A percentile compares a stretch with the other conserved stretches of the same genome.
phyloP scores from a whole-genome alignment of 805 yeast genomes.

The Yarrowia osloensis region DNA sequence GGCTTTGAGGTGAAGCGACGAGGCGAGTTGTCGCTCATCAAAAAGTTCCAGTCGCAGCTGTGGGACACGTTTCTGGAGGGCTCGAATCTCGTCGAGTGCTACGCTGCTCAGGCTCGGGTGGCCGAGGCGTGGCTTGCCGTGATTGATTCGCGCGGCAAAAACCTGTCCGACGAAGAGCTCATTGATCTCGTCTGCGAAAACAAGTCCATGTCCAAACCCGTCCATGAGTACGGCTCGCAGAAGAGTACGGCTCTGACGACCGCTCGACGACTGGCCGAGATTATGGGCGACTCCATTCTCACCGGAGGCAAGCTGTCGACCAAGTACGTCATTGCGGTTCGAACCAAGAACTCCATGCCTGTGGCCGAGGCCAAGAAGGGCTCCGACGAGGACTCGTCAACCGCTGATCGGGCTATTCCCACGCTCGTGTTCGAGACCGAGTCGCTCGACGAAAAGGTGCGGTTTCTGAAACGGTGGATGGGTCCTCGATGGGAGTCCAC shows the following conservation, averaged over 20 bases:
- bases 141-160: constrained; percentile 78
- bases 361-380: constrained; percentile 5
- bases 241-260: constrained; percentile 96
- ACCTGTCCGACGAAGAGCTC: constrained; percentile 90
- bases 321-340: constrained; percentile 83
- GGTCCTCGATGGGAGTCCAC: constrained; percentile 75
- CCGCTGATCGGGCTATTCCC: constrained; percentile 95
- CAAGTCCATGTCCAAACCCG: constrained; percentile 88
- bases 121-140: constrained; percentile 97
- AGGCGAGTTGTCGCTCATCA: constrained; percentile 91
- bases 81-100: constrained; percentile 72
- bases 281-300: constrained; percentile 93
- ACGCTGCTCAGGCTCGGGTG: constrained; percentile 83
- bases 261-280: constrained; percentile 89
- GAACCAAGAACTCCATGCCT: constrained; percentile 50
- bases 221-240: constrained; percentile 84
- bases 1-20: constrained; percentile 96
- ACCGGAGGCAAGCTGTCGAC: constrained; percentile 95
- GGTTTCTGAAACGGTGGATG: constrained; percentile 83
- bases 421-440: constrained; percentile 94
- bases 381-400: constrained; percentile 64
- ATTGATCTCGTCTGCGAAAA: constrained; percentile 95
- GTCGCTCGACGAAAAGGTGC: constrained; percentile 55
- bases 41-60: constrained; percentile 92
- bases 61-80: constrained; percentile 92